Evolutionary conservation across 106 monocot genomes (phyloP).

Genomic region (Dendrobium huoshanense): DNA sequence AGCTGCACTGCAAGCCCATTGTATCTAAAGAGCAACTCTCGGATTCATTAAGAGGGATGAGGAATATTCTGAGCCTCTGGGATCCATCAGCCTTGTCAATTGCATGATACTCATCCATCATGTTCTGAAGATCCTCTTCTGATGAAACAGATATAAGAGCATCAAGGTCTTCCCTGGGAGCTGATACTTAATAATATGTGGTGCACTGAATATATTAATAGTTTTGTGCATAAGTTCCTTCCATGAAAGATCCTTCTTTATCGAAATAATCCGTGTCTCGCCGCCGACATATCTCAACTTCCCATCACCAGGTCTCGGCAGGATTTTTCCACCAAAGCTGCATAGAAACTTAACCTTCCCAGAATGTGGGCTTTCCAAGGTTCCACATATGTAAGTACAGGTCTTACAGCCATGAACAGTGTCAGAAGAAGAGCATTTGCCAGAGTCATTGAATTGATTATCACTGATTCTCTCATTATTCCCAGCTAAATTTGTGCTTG

Average conservation of each 20-base stretch:
- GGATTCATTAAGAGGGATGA: conserved; percentile 51
- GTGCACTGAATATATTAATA: conserved; percentile 49
- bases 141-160: conserved; percentile 87
- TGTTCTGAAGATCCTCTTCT: conserved; percentile 93
- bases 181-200: conserved; percentile 87
- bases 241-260: conserved; percentile 45
- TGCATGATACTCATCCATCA: conserved; percentile 85
- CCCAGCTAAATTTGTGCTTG: neutral
- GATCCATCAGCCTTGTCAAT: conserved; percentile 58
- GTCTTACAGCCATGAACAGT: conserved; percentile 13
- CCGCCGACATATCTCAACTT: conserved; percentile 91
- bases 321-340: conserved; percentile 95
- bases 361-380: conserved; percentile 24
- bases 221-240: conserved; percentile 70
- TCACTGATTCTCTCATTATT: conserved; percentile 13
- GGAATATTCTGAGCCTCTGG: conserved; percentile 63
- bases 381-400: conserved; percentile 10
- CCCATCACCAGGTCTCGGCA: conserved; percentile 87
- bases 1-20: conserved; percentile 25
- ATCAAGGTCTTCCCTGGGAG: conserved; percentile 97
- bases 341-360: conserved; percentile 82
- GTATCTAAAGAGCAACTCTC: conserved; percentile 44
- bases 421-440: conserved; percentile 8
- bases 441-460: conserved; percentile 15
- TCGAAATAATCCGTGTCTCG: conserved; percentile 70